A percentile compares a stretch with the other conserved stretches of the same genome.
These are phyloP conservation scores for Babesia bigemina DNA, from an alignment of 169 alveolate genomes.

Conservation along the genomic window DNA sequence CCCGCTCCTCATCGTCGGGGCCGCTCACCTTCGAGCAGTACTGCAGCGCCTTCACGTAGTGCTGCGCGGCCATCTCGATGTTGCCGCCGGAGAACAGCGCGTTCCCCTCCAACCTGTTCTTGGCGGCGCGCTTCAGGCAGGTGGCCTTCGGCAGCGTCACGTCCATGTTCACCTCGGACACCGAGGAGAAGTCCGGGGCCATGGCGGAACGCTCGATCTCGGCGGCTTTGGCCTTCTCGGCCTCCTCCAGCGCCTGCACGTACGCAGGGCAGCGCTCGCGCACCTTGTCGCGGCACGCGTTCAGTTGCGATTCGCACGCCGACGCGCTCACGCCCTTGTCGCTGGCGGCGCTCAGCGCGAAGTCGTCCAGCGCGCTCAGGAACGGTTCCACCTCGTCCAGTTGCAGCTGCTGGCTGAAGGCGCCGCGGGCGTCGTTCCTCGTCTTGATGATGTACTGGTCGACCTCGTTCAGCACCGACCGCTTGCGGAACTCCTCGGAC, in stretches of 20 bases:
- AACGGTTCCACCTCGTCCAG: constrained; percentile 14
- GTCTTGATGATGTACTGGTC: constrained; percentile 62
- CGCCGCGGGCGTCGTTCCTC: constrained; percentile 39
- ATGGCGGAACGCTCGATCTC: constrained; percentile 2
- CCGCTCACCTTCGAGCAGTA: constrained; percentile 57
- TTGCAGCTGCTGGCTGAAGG: constrained; percentile 6
- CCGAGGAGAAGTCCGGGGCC: background rate
- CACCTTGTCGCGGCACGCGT: constrained; percentile 29
- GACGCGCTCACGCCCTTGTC: constrained; percentile 7
- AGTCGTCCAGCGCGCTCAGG: constrained; percentile 11
- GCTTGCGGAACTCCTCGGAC: constrained; percentile 38
- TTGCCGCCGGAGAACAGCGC: constrained; percentile 52
- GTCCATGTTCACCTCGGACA: constrained; percentile 57
- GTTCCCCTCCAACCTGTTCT: constrained; percentile 68
- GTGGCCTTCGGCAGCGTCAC: constrained; percentile 58
- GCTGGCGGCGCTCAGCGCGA: constrained; percentile 12
- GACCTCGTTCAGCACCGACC: constrained; percentile 39
- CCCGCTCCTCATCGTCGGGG: constrained; percentile 46
- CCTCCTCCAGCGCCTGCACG: constrained; percentile 29
- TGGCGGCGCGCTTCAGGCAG: constrained; percentile 60
- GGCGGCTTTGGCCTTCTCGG: constrained; percentile 34
- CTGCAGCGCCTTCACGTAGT: constrained; percentile 58
- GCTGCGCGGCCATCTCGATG: constrained; percentile 63
- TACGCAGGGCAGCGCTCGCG: constrained; percentile 12
- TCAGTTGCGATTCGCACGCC: constrained; percentile 10